A percentile compares a stretch with the other conserved stretches of the same genome.
These are phyloP conservation scores for Notholithocarpus densiflorus DNA, from an alignment of 306 rosid species.

Conservation along the genomic window DNA sequence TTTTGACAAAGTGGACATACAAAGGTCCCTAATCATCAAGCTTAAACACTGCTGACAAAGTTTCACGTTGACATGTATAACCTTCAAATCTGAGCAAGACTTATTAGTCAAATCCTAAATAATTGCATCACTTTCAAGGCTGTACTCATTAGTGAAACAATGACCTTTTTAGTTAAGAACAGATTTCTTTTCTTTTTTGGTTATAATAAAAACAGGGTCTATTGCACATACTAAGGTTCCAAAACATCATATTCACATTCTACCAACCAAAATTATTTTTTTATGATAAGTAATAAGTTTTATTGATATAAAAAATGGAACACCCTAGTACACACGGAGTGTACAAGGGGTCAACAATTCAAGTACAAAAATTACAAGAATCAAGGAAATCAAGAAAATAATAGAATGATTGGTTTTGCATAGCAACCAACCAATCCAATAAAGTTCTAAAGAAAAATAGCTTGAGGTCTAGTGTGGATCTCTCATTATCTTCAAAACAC, in stretches of 20 bases:
- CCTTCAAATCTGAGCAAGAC: conserved; percentile 2
- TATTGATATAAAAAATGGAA: no score
- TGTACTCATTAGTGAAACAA: conserved; percentile 1
- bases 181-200: not conserved
- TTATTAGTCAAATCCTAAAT: not conserved
- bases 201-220: not conserved
- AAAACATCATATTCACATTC: not conserved
- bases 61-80: conserved; percentile 3
- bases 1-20: not conserved
- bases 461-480: no score
- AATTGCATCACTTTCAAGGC: conserved; percentile 8
- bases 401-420: no score
- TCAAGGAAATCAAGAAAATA: no score
- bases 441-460: no score
- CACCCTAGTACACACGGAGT: no score
- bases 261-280: conserved; percentile 5
- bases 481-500: no score
- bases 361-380: no score
- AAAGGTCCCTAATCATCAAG: not conserved
- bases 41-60: conserved; percentile 15
- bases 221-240: not conserved
- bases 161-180: not conserved
- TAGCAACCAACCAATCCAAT: no score
- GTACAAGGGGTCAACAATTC: no score
- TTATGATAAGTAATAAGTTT: no score